Base-by-base conservation (phyloP, 176 grass and related monocot genomes). In the Chloris gayana region DNA sequence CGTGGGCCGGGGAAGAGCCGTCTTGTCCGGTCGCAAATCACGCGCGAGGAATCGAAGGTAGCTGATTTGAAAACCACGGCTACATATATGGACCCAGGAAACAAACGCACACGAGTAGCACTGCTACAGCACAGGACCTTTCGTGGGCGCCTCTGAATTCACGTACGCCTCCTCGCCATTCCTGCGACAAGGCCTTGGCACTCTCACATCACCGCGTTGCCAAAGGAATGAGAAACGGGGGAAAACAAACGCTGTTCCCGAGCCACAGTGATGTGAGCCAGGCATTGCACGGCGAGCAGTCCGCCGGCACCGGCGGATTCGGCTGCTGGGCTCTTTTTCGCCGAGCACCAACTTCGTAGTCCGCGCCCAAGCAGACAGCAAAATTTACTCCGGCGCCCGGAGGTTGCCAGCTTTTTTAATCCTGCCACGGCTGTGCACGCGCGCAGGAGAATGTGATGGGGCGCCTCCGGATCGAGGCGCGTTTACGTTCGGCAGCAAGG, bases 271-370 rank as follows among this genome's bases (percentile, higher is more conserved):
- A 70, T 68, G 64, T 76, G 53, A 75, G 13, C 31, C 26, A 70
- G 46, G 68, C 64, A 17, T 26, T 26, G 53, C 64, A 17, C 34
- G 41, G 49, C 47, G 50, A 54, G 12, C 14, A 46, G 24, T 30
- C 22, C 32, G 75, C 11, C 53, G 44, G 67, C 78, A 70, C 69
- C 78, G 79, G 34, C 53, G 57, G 80, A 89, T 87, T 47, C 73
- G 64, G 80, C 61, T 87, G 84, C 87, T 70, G 70, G 83, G 47
- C 62, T 68, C 75, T 41, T 73, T 86, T 80, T 45, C 71, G n/a
- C 64, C 46, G 63, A 80, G 76, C 82, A 64, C 57, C 80, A 67
- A 86, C 90, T 80, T 39, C 66, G 84, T 75, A 89, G 79, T 76
- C 74, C 24, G 84, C 76, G 87, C 79, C 49, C 72, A 14, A 0